These are phyloP conservation scores for Yamadazyma laniorum DNA, from an alignment of 805 yeast species.

Conservation along the genomic window DNA sequence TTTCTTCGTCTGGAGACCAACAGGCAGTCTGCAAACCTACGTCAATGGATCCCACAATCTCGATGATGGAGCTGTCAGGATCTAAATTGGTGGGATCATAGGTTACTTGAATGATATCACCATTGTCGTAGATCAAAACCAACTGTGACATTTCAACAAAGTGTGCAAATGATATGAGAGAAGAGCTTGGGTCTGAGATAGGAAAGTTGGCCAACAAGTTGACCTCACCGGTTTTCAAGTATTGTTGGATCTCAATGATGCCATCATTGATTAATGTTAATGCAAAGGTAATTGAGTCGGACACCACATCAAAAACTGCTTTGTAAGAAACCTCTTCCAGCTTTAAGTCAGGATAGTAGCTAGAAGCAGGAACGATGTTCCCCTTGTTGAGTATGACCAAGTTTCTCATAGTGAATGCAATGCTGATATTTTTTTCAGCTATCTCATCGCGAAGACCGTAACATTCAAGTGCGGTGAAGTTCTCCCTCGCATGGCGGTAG, in stretches of 20 bases:
- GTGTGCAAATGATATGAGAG: conserved; percentile 57
- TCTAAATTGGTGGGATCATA: conserved; percentile 49
- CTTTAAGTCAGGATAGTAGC: conserved; percentile 64
- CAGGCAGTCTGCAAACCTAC: conserved; percentile 65
- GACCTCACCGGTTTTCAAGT: conserved; percentile 60
- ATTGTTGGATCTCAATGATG: conserved; percentile 72
- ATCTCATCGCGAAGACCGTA: conserved; percentile 5
- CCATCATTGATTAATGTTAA: conserved; percentile 54
- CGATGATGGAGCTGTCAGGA: conserved; percentile 56
- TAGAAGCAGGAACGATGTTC: conserved; percentile 47
- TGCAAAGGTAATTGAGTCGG: conserved; percentile 69
- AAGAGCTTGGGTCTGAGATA: conserved; percentile 31
- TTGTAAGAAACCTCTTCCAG: conserved; percentile 23
- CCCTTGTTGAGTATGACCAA: conserved; percentile 55
- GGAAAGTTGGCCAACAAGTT: conserved; percentile 62
- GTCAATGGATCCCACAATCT: conserved; percentile 83
- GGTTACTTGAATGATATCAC: conserved; percentile 71
- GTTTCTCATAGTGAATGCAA: conserved; percentile 41
- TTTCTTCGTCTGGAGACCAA: conserved; percentile 94
- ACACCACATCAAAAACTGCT: conserved; percentile 66
- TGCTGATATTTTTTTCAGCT: neutral
- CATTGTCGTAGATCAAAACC: conserved; percentile 65
- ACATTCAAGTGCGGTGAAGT: too few species aligned
- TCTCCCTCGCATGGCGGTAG: too few species aligned
- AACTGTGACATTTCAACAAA: conserved; percentile 68